Evolutionary conservation across 1,284 basidiomycete species (phyloP).

Genomic region (Rhodofomes roseus): DNA sequence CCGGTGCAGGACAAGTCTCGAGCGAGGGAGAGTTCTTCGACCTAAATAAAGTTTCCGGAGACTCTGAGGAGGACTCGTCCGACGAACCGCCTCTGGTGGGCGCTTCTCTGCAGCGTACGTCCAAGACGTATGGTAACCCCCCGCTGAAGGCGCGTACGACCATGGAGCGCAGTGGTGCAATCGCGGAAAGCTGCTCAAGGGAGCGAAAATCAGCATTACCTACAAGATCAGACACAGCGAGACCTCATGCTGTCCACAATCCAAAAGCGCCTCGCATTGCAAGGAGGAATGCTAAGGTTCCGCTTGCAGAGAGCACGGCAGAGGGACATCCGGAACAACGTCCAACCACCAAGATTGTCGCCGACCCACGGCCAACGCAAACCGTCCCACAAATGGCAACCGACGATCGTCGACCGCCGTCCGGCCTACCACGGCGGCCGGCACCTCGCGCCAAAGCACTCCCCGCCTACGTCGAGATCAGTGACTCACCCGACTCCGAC

Average conservation of each 20-base stretch:
- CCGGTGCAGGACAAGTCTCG: background rate
- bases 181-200: background rate
- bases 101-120: background rate
- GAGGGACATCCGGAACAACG: background rate
- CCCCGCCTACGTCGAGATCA: background rate
- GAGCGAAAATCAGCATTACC: too few species aligned
- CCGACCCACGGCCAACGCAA: background rate
- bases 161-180: too few species aligned
- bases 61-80: background rate
- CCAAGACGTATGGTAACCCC: background rate
- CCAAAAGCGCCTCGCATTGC: too few species aligned
- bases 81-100: background rate
- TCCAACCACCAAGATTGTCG: background rate
- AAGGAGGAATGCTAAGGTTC: too few species aligned
- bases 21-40: slow-evolving; percentile 30
- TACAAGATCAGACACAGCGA: too few species aligned
- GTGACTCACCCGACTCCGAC: background rate
- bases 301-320: too few species aligned
- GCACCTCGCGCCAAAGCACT: background rate
- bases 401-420: too few species aligned
- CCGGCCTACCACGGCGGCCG: background rate
- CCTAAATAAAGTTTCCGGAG: slow-evolving; percentile 22
- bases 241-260: too few species aligned
- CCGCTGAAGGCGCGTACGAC: too few species aligned
- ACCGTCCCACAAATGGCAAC: too few species aligned